Evolutionary conservation across 2,329 filamentous ascomycete species (phyloP).

Genomic region (Trichoderma arundinaceum): DNA sequence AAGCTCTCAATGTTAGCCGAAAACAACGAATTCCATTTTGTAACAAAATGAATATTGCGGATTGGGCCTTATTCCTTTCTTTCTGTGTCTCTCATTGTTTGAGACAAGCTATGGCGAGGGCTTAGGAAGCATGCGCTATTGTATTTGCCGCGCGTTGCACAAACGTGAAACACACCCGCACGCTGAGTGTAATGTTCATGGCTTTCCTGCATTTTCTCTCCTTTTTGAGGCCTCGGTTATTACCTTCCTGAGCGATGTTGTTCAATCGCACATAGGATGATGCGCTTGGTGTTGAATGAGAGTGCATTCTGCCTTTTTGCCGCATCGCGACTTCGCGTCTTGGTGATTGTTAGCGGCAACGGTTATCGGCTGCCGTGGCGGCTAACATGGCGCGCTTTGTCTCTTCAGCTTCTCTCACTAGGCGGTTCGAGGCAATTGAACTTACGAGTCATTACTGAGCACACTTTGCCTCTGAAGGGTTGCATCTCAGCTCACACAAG

Average conservation of each 20-base stretch:
- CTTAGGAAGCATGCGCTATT: not conserved
- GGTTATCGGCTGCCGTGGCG: slow-evolving; percentile 5
- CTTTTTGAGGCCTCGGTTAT: not conserved
- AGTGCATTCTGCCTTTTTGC: slow-evolving; percentile 2
- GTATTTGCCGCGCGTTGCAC: not conserved
- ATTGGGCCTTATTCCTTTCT: not conserved
- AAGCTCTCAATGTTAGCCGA: not conserved
- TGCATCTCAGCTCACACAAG: not conserved
- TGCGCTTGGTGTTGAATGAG: not conserved
- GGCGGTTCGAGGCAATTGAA: not conserved
- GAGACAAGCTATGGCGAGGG: not conserved
- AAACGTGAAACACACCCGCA: not conserved
- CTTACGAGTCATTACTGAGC: slow-evolving; percentile 1
- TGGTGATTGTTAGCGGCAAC: not conserved
- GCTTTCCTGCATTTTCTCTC: not conserved
- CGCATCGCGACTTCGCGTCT: not conserved
- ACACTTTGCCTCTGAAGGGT: not conserved
- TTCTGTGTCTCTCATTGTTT: not conserved
- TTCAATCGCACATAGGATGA: not conserved
- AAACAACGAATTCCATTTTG: not conserved
- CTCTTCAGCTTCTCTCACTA: not conserved
- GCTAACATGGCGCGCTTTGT: not conserved
- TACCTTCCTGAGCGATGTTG: not conserved
- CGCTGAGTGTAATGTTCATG: too few relatives aligned
- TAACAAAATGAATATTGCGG: not conserved